Percentiles rank a stretch among this genome's conserved stretches.
Conservation (phyloP, 2,329 filamentous ascomycete genomes). For the Verticillium klebahnii region DNA sequence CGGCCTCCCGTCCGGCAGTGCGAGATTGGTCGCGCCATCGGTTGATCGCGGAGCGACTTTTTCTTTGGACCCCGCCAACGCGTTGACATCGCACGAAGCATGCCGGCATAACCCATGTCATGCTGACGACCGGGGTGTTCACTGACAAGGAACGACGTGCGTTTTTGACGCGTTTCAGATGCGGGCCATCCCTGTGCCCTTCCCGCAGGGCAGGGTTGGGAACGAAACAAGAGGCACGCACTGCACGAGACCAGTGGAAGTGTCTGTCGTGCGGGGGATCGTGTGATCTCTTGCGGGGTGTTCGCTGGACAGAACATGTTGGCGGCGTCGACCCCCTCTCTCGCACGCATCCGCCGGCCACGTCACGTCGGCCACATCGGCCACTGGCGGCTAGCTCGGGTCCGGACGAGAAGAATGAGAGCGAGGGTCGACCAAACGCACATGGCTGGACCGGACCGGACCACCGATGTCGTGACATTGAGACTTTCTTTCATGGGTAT, state of each 20-base stretch:
- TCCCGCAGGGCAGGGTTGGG: slow-evolving; percentile 10
- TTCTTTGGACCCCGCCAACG: not conserved
- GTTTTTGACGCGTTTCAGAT: not conserved
- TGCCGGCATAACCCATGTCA: not conserved
- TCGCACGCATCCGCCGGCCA: not conserved
- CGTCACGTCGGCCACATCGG: not conserved
- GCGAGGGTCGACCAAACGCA: not conserved
- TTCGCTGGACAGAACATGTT: not conserved
- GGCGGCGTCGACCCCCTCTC: not conserved
- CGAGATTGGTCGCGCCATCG: slow-evolving; percentile 50
- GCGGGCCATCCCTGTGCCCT: slow-evolving; percentile 2
- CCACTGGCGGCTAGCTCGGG: not conserved
- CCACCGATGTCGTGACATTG: not conserved
- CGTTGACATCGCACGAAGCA: not conserved
- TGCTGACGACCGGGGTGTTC: not conserved
- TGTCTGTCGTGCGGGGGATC: not conserved
- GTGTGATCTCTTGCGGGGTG: not conserved
- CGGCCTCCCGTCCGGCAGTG: slow-evolving; percentile 40
- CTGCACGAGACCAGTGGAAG: not conserved
- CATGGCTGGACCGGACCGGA: not conserved
- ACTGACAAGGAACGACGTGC: not conserved
- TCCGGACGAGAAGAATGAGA: not conserved
- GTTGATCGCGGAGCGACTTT: slow-evolving; percentile 28
- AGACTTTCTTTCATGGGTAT: not conserved
- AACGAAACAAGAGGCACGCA: not conserved